Percentiles rank a stretch among this genome's conserved stretches.
Conservation (phyloP, 352 stramenopile genomes). For the Aphanomyces euteiches region DNA sequence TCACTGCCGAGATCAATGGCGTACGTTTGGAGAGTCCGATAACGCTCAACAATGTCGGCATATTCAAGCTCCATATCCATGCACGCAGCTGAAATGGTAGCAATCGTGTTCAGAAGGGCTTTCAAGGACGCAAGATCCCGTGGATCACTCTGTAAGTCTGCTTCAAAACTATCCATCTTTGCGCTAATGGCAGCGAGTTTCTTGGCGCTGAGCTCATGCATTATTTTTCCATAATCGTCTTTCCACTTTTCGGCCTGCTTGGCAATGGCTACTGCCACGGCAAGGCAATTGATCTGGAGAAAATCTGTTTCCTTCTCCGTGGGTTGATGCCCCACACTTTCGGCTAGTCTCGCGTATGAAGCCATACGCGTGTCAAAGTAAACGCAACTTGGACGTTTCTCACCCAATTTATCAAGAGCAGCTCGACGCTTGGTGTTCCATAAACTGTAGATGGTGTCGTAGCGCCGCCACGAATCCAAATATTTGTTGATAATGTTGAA, state of each 20-base stretch:
- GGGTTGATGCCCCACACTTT: slow-evolving; percentile 84
- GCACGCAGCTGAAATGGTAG: slow-evolving; percentile 72
- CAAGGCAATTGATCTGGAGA: slow-evolving; percentile 90
- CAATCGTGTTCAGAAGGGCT: slow-evolving; percentile 91
- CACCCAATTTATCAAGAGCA: slow-evolving; percentile 87
- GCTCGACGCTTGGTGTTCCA: slow-evolving; percentile 91
- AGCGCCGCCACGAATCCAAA: slow-evolving; percentile 90
- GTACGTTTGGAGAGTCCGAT: slow-evolving; percentile 82
- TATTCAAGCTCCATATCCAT: slow-evolving; percentile 96
- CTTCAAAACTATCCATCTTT: slow-evolving; percentile 77
- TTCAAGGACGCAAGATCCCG: slow-evolving; percentile 92
- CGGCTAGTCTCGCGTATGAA: slow-evolving; percentile 83
- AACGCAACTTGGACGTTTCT: slow-evolving; percentile 90
- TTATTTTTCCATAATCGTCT: slow-evolving; percentile 89
- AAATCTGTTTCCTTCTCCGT: slow-evolving; percentile 94
- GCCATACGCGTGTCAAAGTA: slow-evolving; percentile 94
- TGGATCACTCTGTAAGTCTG: slow-evolving; percentile 72
- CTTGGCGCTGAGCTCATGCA: slow-evolving; percentile 84
- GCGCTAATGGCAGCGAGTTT: slow-evolving; percentile 67
- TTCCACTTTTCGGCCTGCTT: slow-evolving; percentile 93
- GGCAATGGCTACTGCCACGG: slow-evolving; percentile 84
- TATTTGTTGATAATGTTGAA: slow-evolving; percentile 95
- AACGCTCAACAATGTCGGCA: slow-evolving; percentile 90
- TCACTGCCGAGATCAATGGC: slow-evolving; percentile 68
- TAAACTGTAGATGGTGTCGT: slow-evolving; percentile 92